phyloP scores from a whole-genome alignment of 2,329 filamentous ascomycete genomes.

The Apiospora koreana region DNA sequence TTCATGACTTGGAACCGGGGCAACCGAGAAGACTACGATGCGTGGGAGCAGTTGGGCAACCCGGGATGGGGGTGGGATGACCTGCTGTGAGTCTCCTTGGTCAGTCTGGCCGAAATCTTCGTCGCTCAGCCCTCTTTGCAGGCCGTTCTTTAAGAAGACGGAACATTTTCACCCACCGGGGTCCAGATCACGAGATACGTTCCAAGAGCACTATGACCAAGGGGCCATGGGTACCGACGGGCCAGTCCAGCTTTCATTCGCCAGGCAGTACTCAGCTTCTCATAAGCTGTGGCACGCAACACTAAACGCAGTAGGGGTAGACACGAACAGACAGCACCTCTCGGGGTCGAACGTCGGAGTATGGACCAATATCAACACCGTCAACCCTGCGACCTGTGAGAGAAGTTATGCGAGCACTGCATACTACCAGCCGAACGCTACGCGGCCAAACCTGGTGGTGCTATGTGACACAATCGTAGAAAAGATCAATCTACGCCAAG shows the following conservation, averaged over 20 bases:
- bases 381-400: conserved; percentile 32
- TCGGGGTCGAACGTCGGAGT: conserved; percentile 41
- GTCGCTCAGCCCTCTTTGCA: conserved; percentile 22
- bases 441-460: conserved; percentile 46
- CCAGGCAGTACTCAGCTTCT: conserved; percentile 38
- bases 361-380: conserved; percentile 38
- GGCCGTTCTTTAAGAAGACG: conserved; percentile 51
- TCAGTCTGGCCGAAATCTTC: background rate
- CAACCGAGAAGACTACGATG: conserved; percentile 51
- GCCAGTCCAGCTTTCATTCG: conserved; percentile 50
- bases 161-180: conserved; percentile 45
- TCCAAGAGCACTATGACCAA: conserved; percentile 40
- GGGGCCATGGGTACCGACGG: conserved; percentile 44
- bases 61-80: conserved; percentile 58
- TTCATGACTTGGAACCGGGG: conserved; percentile 57
- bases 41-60: conserved; percentile 60
- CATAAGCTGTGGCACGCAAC: conserved; percentile 48
- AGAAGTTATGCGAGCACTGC: conserved; percentile 43
- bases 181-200: conserved; percentile 34
- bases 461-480: conserved; percentile 47
- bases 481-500: conserved; percentile 44
- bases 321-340: conserved; percentile 37
- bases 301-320: conserved; percentile 36
- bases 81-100: conserved; percentile 30
- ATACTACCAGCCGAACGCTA: conserved; percentile 39